Base-by-base conservation (phyloP, 805 yeast genomes). In the Kockiozyma suomiensis region DNA sequence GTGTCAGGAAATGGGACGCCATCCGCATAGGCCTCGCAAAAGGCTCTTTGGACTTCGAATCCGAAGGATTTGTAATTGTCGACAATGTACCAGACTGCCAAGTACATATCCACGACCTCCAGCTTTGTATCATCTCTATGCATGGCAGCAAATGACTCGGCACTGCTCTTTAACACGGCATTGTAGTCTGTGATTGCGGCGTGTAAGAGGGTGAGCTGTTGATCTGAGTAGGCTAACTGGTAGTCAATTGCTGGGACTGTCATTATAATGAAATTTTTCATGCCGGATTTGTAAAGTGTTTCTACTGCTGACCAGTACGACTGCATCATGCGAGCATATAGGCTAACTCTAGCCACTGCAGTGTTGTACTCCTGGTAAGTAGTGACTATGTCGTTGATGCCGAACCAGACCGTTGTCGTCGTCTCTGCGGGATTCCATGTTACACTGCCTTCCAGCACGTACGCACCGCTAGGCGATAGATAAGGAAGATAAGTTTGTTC, bases 1-100 rank as follows among this genome's bases (percentile, higher is more conserved):
- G 58, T 52, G 17, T 59, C 46, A 10, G 12, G 25, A 40, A 56
- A 51, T 17, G 64, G 54, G 37, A 47, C 52, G 30, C 64, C 64
- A 37, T 30, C 5, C 13, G 6, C 21, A 35, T 59, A 59, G n/a
- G 28, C 55, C 1, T 5, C 19, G 58, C 64, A 59, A 40, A 38
- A 50, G 10, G 40, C 49, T 4, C 41, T n/a, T 23, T 30, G 50
- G 6, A 8, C 33, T 17, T n/a, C 50, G 42, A 59, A 59, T 12
- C 61, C 61, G 19, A 35, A 32, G 7, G 35, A 10, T 13, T 30
- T 15, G 41, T 28, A 26, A 43, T 51, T 46, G 28, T 30, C 50
- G n/a, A 56, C 12, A 13, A 59, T 37, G 43, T 30, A 28, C 21
- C 13, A 28, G 19, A 52, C 32, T 17, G 54, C 26, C 6, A 26